A percentile compares a stretch with the other conserved stretches of the same genome.
These are phyloP conservation scores for Lomentospora prolificans DNA, from an alignment of 2,329 filamentous ascomycete species.

Conservation along the genomic window DNA sequence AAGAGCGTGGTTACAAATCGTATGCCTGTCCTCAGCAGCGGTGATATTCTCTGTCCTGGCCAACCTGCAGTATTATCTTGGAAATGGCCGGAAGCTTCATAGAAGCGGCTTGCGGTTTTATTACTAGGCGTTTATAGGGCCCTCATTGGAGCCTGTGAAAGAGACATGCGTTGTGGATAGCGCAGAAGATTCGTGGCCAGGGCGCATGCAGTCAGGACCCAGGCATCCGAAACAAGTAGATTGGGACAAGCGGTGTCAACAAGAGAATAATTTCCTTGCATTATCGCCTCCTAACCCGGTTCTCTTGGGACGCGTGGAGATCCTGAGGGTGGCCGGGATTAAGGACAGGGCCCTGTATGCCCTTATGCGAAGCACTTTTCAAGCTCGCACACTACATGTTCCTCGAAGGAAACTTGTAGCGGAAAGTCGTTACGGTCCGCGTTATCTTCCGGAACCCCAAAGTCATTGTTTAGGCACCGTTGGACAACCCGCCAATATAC, in stretches of 20 bases:
- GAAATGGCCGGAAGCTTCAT: conserved; percentile 5
- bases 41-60: conserved; percentile 15
- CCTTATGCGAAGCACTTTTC: not conserved
- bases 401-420: not conserved
- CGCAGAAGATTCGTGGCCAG: no score
- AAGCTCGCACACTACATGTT: not conserved
- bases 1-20: conserved; percentile 18
- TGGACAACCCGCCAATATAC: not conserved
- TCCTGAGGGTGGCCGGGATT: no score
- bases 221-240: no score
- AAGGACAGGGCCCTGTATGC: no score
- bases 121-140: no score
- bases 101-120: not conserved
- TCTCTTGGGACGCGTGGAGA: no score
- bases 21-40: conserved; percentile 16
- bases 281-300: no score
- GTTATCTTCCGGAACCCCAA: not conserved
- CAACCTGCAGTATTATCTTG: conserved; percentile 16
- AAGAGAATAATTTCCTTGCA: no score
- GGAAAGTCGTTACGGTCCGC: not conserved
- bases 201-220: no score
- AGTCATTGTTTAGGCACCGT: not conserved
- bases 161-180: no score
- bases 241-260: no score
- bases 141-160: no score